Evolutionary conservation across 225 moss, liverwort and hornwort genomes (phyloP), one percentile per base, ranked within the genome.

Genomic region (Pseudoscleropodium purum): DNA sequence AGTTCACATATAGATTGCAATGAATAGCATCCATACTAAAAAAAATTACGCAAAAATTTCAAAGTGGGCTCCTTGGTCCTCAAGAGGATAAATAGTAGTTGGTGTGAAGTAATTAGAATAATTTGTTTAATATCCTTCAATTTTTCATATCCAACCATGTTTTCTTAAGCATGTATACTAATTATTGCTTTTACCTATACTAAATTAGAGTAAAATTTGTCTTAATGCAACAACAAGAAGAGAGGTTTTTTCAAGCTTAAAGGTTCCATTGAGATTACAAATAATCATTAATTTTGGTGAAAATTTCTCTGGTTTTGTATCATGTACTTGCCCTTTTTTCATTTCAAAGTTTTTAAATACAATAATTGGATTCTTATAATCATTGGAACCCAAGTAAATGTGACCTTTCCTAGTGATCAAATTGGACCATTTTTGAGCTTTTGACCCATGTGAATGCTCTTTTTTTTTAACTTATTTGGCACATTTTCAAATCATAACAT

Each of bases 161-260:
- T 33, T 47, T 51, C 0, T 51, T 2, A 34, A 34, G 20, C 1
- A 51, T 49, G 5, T 34, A 13, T 21, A 20, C 0, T 1, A 2
- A 5, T 33, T 33, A 5, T 33, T 13, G 33, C 21, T 4, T 51
- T 51, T 51, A 13, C 34, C 30, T 34, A 52, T 52, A 34, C 0
- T 34, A 51, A 23, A 34, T 5, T 34, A 51, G 13, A 13, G 8
- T 1, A 0, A 52, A 51, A 49, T 34, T 1, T 76, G 5, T 34
- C 2, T 6, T 5, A 33, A 51, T 33, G 21, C 20, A 33, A 51
- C 2, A 34, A 51, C 18, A 5, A 21, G 0, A 12, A 21, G 13
- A 18, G 2, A 34, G 2, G 13, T 34, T 34, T 75, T 11, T 33
- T 0, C 1, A 13, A 33, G 5, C 4, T 4, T 49, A 1, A 31